Evolutionary conservation across 768 basidiomycete genomes (phyloP).

Genomic region (Rhizopogon vinicolor): DNA sequence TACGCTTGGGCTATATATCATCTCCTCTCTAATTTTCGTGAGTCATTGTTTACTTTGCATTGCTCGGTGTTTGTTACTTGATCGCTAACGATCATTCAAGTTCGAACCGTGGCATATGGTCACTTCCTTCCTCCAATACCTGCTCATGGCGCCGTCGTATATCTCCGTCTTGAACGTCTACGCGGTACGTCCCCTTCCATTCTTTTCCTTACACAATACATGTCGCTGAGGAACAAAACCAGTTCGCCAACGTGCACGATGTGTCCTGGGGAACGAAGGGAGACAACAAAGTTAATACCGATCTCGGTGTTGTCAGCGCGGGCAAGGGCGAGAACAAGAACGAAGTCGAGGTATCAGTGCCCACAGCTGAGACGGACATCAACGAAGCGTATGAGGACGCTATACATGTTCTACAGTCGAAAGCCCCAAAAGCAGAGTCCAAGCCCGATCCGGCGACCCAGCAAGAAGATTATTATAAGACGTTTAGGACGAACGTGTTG

Average conservation of each 20-base stretch:
- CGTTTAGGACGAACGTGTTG: conserved; percentile 86
- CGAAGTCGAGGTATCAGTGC: conserved; percentile 83
- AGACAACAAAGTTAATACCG: conserved; percentile 79
- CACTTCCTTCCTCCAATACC: conserved; percentile 91
- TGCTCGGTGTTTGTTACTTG: neutral
- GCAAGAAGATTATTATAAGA: conserved; percentile 85
- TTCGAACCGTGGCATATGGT: conserved; percentile 99
- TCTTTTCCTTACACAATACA: neutral
- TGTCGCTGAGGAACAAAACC: conserved; percentile 1
- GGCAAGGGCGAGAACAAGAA: conserved; percentile 56
- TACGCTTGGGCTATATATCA: conserved; percentile 84
- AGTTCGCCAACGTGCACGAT: conserved; percentile 89
- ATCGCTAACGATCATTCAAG: conserved; percentile 31
- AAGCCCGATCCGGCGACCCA: conserved; percentile 57
- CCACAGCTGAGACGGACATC: conserved; percentile 85
- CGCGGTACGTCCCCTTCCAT: conserved; percentile 38
- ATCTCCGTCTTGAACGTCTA: conserved; percentile 93
- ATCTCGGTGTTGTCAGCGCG: conserved; percentile 77
- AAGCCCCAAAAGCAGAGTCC: conserved; percentile 67
- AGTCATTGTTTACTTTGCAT: conserved; percentile 27
- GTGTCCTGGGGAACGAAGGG: conserved; percentile 97
- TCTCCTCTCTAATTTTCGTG: conserved; percentile 82
- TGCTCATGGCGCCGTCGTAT: conserved; percentile 90
- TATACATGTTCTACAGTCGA: conserved; percentile 71
- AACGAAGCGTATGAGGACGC: conserved; percentile 91